A percentile compares a stretch with the other conserved stretches of the same genome.
phyloP scores from a whole-genome alignment of 2,329 filamentous ascomycete genomes.

The Sporothrix luriei region DNA sequence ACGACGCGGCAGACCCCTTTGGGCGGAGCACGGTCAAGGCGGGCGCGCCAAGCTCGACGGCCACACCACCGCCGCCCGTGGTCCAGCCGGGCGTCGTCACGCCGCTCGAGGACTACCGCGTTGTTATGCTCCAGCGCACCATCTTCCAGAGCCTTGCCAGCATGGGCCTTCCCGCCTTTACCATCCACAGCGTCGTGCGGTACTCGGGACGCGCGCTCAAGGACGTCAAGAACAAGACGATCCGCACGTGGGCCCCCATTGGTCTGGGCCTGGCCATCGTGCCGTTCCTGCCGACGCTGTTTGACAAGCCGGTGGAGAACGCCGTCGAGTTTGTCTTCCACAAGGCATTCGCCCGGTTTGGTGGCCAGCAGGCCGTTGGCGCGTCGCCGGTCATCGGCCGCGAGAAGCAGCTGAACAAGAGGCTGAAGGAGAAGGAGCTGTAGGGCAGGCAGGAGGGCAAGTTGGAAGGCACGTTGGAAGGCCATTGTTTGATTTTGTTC shows the following conservation, averaged over 20 bases:
- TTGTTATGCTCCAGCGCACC: slow-evolving; percentile 86
- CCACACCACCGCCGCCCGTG: slow-evolving; percentile 30
- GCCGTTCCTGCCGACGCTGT: slow-evolving; percentile 79
- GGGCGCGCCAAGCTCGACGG: neutral
- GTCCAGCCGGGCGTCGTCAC: slow-evolving; percentile 53
- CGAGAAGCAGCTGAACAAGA: slow-evolving; percentile 49
- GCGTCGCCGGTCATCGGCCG: slow-evolving; percentile 58
- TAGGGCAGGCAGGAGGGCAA: slow-evolving; percentile 41
- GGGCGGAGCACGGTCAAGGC: slow-evolving; percentile 16
- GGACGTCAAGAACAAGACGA: slow-evolving; percentile 69
- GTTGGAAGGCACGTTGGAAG: slow-evolving; percentile 39
- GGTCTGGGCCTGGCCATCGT: slow-evolving; percentile 78
- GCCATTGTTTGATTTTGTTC: neutral
- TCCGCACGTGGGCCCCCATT: slow-evolving; percentile 88
- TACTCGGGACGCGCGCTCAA: slow-evolving; percentile 89
- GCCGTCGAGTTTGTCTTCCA: slow-evolving; percentile 91
- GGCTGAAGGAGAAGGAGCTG: slow-evolving; percentile 52
- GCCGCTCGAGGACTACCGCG: slow-evolving; percentile 84
- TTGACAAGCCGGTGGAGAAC: slow-evolving; percentile 90
- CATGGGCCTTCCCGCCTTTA: slow-evolving; percentile 93
- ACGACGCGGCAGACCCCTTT: neutral
- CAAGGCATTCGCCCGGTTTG: slow-evolving; percentile 72
- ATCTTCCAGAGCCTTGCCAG: slow-evolving; percentile 88
- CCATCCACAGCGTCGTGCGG: slow-evolving; percentile 87
- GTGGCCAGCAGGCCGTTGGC: slow-evolving; percentile 62